phyloP scores from a whole-genome alignment of 169 alveolate species.

The Cystoisospora suis region DNA sequence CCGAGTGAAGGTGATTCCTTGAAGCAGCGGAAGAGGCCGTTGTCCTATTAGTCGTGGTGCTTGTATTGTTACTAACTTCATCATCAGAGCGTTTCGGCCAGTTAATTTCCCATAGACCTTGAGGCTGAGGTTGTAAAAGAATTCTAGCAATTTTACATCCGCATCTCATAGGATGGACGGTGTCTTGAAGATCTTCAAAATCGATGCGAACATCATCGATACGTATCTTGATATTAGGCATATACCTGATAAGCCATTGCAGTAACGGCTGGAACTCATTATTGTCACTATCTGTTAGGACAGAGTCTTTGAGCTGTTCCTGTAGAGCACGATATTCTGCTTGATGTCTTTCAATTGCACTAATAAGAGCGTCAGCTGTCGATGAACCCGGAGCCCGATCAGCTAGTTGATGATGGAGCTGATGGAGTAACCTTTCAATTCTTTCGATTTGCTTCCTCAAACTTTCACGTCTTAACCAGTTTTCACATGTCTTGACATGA shows the following conservation, averaged over 20 bases:
- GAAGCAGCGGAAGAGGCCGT: no score
- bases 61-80: no score
- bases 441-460: neutral
- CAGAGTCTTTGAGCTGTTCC: neutral
- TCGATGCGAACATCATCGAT: neutral
- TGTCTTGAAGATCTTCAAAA: neutral
- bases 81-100: neutral
- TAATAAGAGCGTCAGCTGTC: neutral
- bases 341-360: neutral
- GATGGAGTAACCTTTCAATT: neutral
- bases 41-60: no score
- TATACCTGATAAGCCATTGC: neutral
- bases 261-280: neutral
- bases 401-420: neutral
- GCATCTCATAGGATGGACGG: conserved; percentile 13
- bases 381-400: neutral
- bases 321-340: neutral
- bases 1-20: no score
- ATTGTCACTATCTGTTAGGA: neutral
- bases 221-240: conserved; percentile 3
- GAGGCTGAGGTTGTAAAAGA: conserved; percentile 5
- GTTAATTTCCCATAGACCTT: neutral
- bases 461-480: neutral
- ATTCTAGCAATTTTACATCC: neutral
- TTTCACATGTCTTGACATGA: neutral